These are phyloP conservation scores for Pyronema domesticum DNA, from an alignment of 495 filamentous ascomycete genomes.

Conservation along the genomic window DNA sequence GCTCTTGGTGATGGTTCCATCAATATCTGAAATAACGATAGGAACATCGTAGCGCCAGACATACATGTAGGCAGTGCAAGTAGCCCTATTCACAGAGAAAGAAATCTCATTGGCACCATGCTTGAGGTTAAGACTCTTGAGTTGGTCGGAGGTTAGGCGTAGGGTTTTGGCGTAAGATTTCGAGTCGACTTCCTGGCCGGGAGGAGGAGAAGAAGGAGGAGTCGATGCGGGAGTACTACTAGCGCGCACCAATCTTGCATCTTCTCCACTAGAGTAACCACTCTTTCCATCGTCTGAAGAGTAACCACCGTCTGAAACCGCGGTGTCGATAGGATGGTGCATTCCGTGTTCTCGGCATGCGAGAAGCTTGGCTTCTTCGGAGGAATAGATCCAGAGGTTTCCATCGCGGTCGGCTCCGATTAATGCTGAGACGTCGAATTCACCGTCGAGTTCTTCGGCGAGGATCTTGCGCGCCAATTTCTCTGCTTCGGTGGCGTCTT, in stretches of 20 bases:
- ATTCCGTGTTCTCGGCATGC: constrained; percentile 39
- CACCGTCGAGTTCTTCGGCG: constrained; percentile 82
- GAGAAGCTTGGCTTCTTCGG: constrained; percentile 80
- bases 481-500: constrained; percentile 79
- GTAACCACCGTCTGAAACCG: constrained; percentile 76
- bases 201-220: constrained; percentile 52
- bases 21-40: constrained; percentile 95
- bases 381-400: constrained; percentile 97
- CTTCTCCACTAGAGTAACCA: constrained; percentile 21
- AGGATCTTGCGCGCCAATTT: constrained; percentile 87
- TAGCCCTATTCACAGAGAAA: constrained; percentile 89
- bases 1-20: constrained; percentile 97
- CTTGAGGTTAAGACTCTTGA: constrained; percentile 71
- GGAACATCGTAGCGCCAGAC: constrained; percentile 77
- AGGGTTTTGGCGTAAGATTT: constrained; percentile 94
- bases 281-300: constrained; percentile 54
- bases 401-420: constrained; percentile 90
- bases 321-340: constrained; percentile 31
- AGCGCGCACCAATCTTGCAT: constrained; percentile 10
- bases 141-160: constrained; percentile 85
- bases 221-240: constrained; percentile 53
- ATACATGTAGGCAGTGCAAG: constrained; percentile 80
- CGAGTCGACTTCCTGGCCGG: constrained; percentile 40
- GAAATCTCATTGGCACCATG: constrained; percentile 77
- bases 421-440: constrained; percentile 87